These are phyloP conservation scores for Lyophyllum decastes DNA, from an alignment of 768 basidiomycete genomes.

Conservation along the genomic window DNA sequence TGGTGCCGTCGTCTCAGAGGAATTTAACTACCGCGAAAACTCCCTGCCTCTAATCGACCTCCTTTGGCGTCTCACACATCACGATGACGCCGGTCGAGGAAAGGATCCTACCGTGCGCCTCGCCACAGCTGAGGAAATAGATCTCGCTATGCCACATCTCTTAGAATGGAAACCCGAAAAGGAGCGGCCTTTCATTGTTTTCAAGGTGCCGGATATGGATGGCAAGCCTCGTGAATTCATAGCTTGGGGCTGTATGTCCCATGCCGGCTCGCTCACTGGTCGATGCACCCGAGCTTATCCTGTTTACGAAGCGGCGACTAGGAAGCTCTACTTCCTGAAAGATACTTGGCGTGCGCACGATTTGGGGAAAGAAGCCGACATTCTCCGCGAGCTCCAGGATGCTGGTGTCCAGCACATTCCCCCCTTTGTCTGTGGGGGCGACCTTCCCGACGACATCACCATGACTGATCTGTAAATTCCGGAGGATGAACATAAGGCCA, in stretches of 20 bases:
- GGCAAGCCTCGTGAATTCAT: conserved; percentile 1
- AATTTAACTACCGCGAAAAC: conserved; percentile 24
- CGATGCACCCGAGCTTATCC: conserved; percentile 17
- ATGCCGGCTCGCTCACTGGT: conserved; percentile 15
- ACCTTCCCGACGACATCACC: conserved; percentile 23
- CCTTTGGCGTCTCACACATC: conserved; percentile 27
- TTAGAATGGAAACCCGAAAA: conserved; percentile 4
- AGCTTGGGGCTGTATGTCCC: conserved; percentile 14
- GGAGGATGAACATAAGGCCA: background rate
- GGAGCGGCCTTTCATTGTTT: conserved; percentile 1
- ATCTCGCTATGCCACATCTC: background rate
- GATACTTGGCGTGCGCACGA: conserved; percentile 24
- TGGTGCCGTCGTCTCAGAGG: conserved; percentile 29
- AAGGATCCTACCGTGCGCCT: conserved; percentile 24
- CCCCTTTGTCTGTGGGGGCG: conserved; percentile 25
- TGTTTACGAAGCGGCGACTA: conserved; percentile 11
- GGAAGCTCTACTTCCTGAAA: conserved; percentile 24
- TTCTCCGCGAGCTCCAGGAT: conserved; percentile 14
- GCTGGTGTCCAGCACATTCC: conserved; percentile 23
- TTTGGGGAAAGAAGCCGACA: conserved; percentile 18
- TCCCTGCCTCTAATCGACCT: conserved; percentile 26
- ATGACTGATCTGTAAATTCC: conserved; percentile 6
- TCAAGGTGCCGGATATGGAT: conserved; percentile 8
- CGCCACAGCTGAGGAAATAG: conserved; percentile 9
- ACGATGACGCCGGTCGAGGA: conserved; percentile 21